Evolutionary conservation across 805 yeast genomes (phyloP).

Genomic region (Yarrowia phangngaensis): DNA sequence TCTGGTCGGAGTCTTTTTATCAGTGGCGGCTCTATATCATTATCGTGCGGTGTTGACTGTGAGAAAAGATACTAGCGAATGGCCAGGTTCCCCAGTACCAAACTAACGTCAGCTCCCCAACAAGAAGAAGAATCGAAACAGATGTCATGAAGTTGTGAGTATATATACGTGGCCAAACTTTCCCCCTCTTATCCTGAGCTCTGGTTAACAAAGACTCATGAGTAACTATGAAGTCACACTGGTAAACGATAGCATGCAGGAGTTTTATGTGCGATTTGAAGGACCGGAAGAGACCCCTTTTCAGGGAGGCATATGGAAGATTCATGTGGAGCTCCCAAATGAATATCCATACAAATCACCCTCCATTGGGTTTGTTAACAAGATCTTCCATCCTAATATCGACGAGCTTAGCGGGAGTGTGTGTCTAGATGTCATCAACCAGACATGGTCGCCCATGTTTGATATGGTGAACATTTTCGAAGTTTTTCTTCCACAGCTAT

Average conservation of each 20-base stretch:
- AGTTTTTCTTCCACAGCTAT: slow-evolving; percentile 84
- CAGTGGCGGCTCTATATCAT: no score
- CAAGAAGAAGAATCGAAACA: slow-evolving; percentile 72
- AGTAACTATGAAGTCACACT: slow-evolving; percentile 85
- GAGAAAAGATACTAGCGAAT: no score
- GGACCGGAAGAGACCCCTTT: slow-evolving; percentile 90
- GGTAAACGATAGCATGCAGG: slow-evolving; percentile 80
- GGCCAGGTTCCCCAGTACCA: no score
- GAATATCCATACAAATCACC: slow-evolving; percentile 96
- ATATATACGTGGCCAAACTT: slow-evolving; percentile 6
- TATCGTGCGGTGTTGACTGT: no score
- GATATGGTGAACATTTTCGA: slow-evolving; percentile 88
- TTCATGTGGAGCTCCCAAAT: slow-evolving; percentile 90
- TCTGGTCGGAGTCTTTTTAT: no score
- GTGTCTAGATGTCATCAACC: slow-evolving; percentile 92
- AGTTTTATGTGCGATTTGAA: slow-evolving; percentile 73
- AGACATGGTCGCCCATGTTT: slow-evolving; percentile 98
- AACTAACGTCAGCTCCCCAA: slow-evolving; percentile 62
- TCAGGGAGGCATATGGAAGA: slow-evolving; percentile 83
- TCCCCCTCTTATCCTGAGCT: no score
- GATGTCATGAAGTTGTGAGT: slow-evolving; percentile 91
- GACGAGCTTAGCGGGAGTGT: slow-evolving; percentile 87
- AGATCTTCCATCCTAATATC: slow-evolving; percentile 91
- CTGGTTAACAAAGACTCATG: slow-evolving; percentile 54
- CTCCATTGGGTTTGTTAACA: slow-evolving; percentile 87